Conservation (phyloP, 768 basidiomycete species). For the Pleurotus platypus region DNA sequence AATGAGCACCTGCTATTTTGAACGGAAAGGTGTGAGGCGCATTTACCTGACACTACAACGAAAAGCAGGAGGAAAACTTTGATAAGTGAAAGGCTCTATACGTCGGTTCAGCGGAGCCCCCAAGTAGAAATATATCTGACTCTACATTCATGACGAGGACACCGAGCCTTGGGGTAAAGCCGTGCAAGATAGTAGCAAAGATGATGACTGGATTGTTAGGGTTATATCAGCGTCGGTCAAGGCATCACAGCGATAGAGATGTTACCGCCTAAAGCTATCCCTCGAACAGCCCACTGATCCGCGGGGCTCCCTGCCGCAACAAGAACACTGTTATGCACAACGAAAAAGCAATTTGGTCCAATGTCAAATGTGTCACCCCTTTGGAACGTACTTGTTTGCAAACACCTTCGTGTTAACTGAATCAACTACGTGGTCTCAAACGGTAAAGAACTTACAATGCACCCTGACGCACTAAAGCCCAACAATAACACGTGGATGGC, state of each 20-base stretch:
- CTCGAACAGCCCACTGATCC: conserved; percentile 48
- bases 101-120: conserved; percentile 17
- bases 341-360: background rate
- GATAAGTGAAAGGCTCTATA: conserved; percentile 47
- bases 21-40: background rate
- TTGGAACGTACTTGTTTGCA: conserved; percentile 23
- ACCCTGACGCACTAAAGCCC: conserved; percentile 33
- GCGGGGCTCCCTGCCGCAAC: conserved; percentile 36
- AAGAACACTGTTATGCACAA: conserved; percentile 38
- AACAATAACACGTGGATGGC: conserved; percentile 42
- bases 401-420: conserved; percentile 19
- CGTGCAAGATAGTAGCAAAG: conserved; percentile 49
- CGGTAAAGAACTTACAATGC: conserved; percentile 35
- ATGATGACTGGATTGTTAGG: conserved; percentile 34
- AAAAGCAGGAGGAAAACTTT: conserved; percentile 51
- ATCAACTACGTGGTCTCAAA: background rate
- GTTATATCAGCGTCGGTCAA: background rate
- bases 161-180: conserved; percentile 44
- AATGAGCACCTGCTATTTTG: background rate
- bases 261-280: conserved; percentile 55
- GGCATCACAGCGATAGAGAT: background rate
- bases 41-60: conserved; percentile 42
- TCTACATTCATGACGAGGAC: conserved; percentile 55
- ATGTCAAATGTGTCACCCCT: too few relatives aligned
- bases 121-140: background rate